These are phyloP conservation scores for Perkinsus olseni DNA, from an alignment of 169 alveolate species.

Conservation along the genomic window DNA sequence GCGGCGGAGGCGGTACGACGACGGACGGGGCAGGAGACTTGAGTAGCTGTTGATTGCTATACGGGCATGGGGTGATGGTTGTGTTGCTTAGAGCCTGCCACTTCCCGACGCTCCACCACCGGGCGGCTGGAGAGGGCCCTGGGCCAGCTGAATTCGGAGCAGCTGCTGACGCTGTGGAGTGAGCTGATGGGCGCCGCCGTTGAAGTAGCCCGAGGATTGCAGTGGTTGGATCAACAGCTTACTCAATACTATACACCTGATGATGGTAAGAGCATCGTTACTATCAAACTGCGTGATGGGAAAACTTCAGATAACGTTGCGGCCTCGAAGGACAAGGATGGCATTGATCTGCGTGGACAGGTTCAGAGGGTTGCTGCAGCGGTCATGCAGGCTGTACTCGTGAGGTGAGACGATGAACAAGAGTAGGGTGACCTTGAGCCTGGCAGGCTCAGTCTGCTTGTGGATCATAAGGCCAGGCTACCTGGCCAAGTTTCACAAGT, in stretches of 20 bases:
- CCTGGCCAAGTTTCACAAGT: too few relatives aligned
- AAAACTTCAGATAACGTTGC: too few relatives aligned
- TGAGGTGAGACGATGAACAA: neutral
- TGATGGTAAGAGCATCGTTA: too few relatives aligned
- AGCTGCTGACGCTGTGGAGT: neutral
- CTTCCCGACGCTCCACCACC: neutral
- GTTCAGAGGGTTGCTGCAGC: neutral
- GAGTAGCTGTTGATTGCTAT: neutral
- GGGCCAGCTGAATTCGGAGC: neutral
- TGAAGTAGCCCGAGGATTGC: neutral
- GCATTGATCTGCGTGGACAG: neutral
- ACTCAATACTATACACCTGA: neutral
- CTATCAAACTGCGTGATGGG: too few relatives aligned
- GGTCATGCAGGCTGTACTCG: neutral
- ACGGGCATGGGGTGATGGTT: neutral
- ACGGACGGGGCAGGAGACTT: neutral
- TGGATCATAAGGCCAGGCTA: too few relatives aligned
- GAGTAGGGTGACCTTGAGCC: too few relatives aligned
- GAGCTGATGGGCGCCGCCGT: neutral
- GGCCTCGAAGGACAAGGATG: neutral
- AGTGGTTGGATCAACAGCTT: neutral
- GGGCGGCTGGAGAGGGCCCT: neutral
- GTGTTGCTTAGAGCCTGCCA: neutral
- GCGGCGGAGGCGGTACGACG: neutral
- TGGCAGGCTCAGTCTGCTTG: neutral